Percentiles rank a stretch among this genome's conserved stretches.
Conservation (phyloP, 2,329 filamentous ascomycete species). For the Allantophomopsis lycopodina region DNA sequence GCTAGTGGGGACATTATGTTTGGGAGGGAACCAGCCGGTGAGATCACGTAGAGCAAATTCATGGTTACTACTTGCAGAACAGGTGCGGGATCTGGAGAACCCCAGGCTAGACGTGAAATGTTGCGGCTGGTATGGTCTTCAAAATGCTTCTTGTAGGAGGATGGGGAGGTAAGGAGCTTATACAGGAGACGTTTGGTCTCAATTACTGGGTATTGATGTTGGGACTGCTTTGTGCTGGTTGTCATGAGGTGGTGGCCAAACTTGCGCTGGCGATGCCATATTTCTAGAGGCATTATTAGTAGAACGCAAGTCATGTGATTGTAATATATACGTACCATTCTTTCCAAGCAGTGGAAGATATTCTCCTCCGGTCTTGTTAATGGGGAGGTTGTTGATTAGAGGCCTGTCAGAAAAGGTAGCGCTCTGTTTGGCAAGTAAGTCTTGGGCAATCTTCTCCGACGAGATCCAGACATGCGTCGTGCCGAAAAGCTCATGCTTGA, state of each 20-base stretch:
- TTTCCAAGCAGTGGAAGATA: conserved; percentile 27
- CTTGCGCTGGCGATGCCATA: conserved; percentile 33
- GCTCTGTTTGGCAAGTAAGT: conserved; percentile 22
- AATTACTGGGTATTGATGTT: conserved; percentile 27
- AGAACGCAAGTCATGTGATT: not conserved
- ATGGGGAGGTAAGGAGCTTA: conserved; percentile 23
- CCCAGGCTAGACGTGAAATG: conserved; percentile 30
- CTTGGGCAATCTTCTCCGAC: conserved; percentile 24
- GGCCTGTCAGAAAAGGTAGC: conserved; percentile 1
- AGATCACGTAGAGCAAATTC: conserved; percentile 30
- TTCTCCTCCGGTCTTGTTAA: conserved; percentile 28
- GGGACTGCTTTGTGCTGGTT: conserved; percentile 18
- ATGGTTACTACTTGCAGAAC: conserved; percentile 29
- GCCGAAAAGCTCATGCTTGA: conserved; percentile 28
- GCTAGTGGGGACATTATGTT: conserved; percentile 30
- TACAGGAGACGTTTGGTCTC: conserved; percentile 25
- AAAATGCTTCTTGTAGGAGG: conserved; percentile 29
- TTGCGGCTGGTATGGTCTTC: conserved; percentile 33
- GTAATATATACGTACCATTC: conserved; percentile 17
- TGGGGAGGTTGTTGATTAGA: conserved; percentile 18
- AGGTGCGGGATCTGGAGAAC: conserved; percentile 24
- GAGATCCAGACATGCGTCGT: conserved; percentile 30
- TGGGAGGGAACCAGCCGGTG: conserved; percentile 28
- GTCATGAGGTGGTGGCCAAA: conserved; percentile 29
- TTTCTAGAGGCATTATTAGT: conserved; percentile 19